Evolutionary conservation across 495 filamentous ascomycete genomes (phyloP).

Genomic region (Neurospora sp.): DNA sequence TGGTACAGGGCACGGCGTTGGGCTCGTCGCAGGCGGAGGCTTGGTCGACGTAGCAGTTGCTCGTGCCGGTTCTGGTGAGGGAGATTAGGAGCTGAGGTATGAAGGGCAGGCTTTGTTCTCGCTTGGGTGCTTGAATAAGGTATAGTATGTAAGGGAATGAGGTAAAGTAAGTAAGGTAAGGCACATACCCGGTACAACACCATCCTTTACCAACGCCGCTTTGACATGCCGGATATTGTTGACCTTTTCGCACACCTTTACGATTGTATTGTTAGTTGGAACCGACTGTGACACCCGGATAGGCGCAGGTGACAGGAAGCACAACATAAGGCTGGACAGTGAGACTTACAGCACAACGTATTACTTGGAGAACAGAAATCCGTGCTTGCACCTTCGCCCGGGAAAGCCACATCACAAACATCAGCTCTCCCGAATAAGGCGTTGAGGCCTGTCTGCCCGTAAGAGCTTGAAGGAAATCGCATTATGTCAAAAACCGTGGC

Average conservation of each 20-base stretch:
- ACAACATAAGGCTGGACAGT: neutral
- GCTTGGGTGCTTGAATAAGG: no score
- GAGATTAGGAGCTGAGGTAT: neutral
- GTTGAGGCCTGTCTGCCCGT: neutral
- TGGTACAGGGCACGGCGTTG: slow-evolving; percentile 3
- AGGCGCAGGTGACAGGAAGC: neutral
- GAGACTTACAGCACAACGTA: neutral
- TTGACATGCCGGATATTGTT: slow-evolving; percentile 5
- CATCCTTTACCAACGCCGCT: slow-evolving; percentile 2
- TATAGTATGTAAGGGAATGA: neutral
- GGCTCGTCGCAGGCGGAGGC: slow-evolving; percentile 2
- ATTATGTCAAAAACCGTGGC: neutral
- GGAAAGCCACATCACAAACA: neutral
- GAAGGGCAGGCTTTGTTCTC: neutral
- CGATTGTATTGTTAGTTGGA: neutral
- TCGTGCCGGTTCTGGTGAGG: neutral
- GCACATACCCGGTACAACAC: slow-evolving; percentile 6
- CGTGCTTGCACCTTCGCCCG: neutral
- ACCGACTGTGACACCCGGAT: neutral
- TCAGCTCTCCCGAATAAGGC: neutral
- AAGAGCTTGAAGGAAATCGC: neutral
- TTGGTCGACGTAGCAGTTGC: slow-evolving; percentile 6
- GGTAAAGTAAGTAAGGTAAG: neutral
- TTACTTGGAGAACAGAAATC: neutral
- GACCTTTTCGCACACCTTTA: slow-evolving; percentile 1